These are phyloP conservation scores for Alternaria alternata DNA, from an alignment of 2,329 filamentous ascomycete species.

Conservation along the genomic window DNA sequence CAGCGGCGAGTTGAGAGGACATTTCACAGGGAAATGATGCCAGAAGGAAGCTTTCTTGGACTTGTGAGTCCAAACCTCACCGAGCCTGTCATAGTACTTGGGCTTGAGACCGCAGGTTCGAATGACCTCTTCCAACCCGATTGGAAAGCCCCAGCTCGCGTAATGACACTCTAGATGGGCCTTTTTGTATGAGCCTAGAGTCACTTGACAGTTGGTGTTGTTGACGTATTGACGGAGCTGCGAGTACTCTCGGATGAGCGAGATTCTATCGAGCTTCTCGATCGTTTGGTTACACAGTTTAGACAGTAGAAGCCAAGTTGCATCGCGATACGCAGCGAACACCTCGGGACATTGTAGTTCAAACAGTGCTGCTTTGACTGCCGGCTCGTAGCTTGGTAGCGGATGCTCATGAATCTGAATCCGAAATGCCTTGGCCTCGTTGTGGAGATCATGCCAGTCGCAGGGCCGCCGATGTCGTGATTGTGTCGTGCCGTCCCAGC, in stretches of 20 bases:
- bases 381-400: slow-evolving; percentile 51
- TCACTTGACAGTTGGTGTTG: slow-evolving; percentile 30
- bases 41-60: slow-evolving; percentile 52
- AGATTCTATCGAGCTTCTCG: slow-evolving; percentile 15
- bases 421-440: slow-evolving; percentile 48
- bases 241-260: slow-evolving; percentile 44
- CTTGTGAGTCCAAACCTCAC: slow-evolving; percentile 52
- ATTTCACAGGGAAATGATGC: slow-evolving; percentile 54
- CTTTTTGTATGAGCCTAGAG: slow-evolving; percentile 58
- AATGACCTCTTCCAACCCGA: slow-evolving; percentile 54
- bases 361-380: slow-evolving; percentile 59
- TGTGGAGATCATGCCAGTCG: slow-evolving; percentile 54
- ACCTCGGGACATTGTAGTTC: slow-evolving; percentile 59
- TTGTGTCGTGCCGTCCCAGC: slow-evolving; percentile 5
- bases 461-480: slow-evolving; percentile 47
- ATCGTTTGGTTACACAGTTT: slow-evolving; percentile 39
- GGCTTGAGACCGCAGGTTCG: slow-evolving; percentile 58
- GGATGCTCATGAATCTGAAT: slow-evolving; percentile 62
- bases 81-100: slow-evolving; percentile 57
- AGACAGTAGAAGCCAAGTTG: slow-evolving; percentile 60
- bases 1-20: slow-evolving; percentile 52
- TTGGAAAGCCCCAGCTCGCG: slow-evolving; percentile 51
- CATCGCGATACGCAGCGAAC: slow-evolving; percentile 61
- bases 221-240: slow-evolving; percentile 39
- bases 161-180: slow-evolving; percentile 61